Base-by-base conservation (phyloP, 192 early-diverging fungal genomes). In the Helicostylum pulchrum region DNA sequence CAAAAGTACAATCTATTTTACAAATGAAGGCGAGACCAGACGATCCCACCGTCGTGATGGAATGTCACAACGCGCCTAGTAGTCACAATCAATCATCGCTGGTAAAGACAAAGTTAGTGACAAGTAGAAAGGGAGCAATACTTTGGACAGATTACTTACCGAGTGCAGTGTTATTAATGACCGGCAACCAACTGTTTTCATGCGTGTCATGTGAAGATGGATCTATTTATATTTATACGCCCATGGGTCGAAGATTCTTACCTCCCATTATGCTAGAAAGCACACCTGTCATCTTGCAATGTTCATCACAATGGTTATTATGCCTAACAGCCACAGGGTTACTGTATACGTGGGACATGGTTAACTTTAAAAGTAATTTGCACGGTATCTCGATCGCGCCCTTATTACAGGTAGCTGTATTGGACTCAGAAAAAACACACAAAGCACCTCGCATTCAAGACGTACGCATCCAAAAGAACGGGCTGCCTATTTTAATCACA, bases 321-420 rank as follows among this genome's bases (percentile, higher is more conserved):
- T 82, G 78, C 39, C 61, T 94, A 15, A 85, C 83, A 20, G 76
- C 81, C 8, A 76, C 74, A 50, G 91, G 90, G 9, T 64, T 81
- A 36, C 39, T 94, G 7, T 82, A 71, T 66, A 75, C 87, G 19
- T 94, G 92, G 91, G 80, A 93, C 76, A 71, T 93, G 5, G 50
- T 64, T 30, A 69, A 76, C 32, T 69, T 85, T 66, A 75, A 54
- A 36, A 73, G 77, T 4, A 59, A 79, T 1, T 61, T 94, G 6
- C 62, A 78, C 5, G 76, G 78, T n/a, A 68, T 85, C 6, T 87
- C 87, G 0, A 75, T 90, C 7, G 78, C 83, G 2, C 90, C 88
- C n/a, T 72, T 92, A 7, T 58, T 91, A 4, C 73, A 81, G 47
- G 67, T 78, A 17, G 75, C 80, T 23, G 62, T 65, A 7, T 34